Base-by-base conservation (phyloP, 1,284 basidiomycete species). In the Athelia sp. region DNA sequence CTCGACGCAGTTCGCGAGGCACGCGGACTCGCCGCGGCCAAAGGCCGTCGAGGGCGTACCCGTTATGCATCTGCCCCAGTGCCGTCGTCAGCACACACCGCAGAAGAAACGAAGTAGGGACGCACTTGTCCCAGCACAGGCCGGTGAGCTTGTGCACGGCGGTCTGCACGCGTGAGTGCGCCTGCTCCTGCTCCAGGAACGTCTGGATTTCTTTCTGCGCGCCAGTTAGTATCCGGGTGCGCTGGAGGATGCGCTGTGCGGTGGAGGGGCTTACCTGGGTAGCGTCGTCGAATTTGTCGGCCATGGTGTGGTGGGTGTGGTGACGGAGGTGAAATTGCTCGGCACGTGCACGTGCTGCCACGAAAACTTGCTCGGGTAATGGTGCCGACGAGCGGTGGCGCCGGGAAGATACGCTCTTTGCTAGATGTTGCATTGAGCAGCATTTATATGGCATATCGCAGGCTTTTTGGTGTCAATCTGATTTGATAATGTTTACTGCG, bases 1-100 rank as follows among this genome's bases (percentile, higher is more conserved):
- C 57, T 93, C 92, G 43, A 97, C 94, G 62, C 93, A 98, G 71
- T 96, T 96, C 52, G 80, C 75, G 43, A 98, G 77, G 65, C 95
- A 98, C 48, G 75, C 76, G 59, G 89, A 84, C 70, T 98, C 95
- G 43, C 81, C 76, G 51, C 88, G 76, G 31, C 90, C 89, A 70
- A 98, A 97, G 48, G 84, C 79, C 29, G 84, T 85, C n/a, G 85
- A 85, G 21, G 93, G 90, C 24, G 82, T 81, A 35, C 90, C 81
- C 4, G 90, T 90, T 56, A 98, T 78, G 67, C 94, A 97, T 62
- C 93, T 95, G 58, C 51, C 49, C 58, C n/a, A n/a, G n/a, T n/a
- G n/a, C 46, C 35, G 47, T 23, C n/a, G 50, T 60, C 46, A 62
- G 23, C 32, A 43, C 22, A n/a, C 29, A 14, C 23, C 48, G 31